Evolutionary conservation across 352 stramenopile genomes (phyloP).

Genomic region (Salisapilia sapeloensis): DNA sequence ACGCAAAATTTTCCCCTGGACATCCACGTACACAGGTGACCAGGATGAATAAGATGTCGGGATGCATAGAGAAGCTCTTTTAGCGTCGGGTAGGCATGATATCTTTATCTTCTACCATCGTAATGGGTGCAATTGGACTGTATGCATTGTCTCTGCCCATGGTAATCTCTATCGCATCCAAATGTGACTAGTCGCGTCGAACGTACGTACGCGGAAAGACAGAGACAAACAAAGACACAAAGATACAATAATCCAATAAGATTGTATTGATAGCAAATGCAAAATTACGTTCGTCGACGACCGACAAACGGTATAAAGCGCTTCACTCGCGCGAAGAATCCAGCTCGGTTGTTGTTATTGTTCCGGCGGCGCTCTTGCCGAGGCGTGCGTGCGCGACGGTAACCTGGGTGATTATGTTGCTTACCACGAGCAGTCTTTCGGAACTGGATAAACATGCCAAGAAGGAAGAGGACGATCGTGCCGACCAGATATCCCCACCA

Average conservation of each 20-base stretch:
- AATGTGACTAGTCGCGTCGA: slow-evolving; percentile 1
- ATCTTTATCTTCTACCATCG: no score
- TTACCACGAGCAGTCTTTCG: slow-evolving; percentile 21
- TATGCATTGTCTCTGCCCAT: no score
- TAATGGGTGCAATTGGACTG: no score
- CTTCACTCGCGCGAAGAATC: background rate
- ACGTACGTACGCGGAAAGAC: background rate
- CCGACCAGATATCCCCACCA: slow-evolving; percentile 41
- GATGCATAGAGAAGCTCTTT: no score
- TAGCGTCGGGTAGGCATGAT: no score
- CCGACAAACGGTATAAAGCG: background rate
- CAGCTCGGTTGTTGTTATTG: background rate
- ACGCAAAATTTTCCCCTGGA: no score
- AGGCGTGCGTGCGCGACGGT: background rate
- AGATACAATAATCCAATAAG: background rate
- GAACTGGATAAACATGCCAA: slow-evolving; percentile 45
- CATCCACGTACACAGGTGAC: no score
- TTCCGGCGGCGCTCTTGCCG: background rate
- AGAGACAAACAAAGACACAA: slow-evolving; percentile 1
- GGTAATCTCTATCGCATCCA: slow-evolving; percentile 4
- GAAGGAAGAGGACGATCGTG: slow-evolving; percentile 28
- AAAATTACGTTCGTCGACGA: background rate
- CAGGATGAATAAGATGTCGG: no score
- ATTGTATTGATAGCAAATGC: background rate
- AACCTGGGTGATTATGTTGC: slow-evolving; percentile 11